Evolutionary conservation across 2,329 filamentous ascomycete species (phyloP), one percentile per base, ranked within the genome.

Genomic region (Fusarium sp.): DNA sequence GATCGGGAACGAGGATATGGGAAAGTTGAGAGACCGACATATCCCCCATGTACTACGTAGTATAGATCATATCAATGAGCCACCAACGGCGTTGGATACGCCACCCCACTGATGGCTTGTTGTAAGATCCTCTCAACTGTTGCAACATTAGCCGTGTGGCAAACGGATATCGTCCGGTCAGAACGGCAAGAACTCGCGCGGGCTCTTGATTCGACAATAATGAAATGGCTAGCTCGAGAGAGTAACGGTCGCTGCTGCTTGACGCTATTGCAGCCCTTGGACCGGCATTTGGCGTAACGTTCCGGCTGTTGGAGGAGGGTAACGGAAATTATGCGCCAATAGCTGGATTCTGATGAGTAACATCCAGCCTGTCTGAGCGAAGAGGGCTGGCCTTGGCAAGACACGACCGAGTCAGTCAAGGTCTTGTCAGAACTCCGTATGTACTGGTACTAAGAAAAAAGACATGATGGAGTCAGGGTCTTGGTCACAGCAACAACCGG

Each of bases 261-360:
- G 60, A 63, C 31, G 45, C 20, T 35, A 29, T 18, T 31, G 31
- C 22, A 47, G 45, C 22, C 50, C 47, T 72, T 52, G 38, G 22
- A 50, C 24, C 27, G 56, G 7, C 57, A 54, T 20, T 35, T 72
- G 61, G 57, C 61, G 58, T 52, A 61, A 74, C 62, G 66, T 40
- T 50, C 27, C 57, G 42, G 57, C 58, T 67, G 66, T 73, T 50
- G 59, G 54, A 37, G 60, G 29, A 58, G 42, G 66, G 71, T 45
- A 62, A 50, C 67, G 71, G 66, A 68, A 67, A 71, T 72, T 71
- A 73, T 64, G 67, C 31, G 64, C 71, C 71, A 74, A 71, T 67
- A 54, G 47, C n/a, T 62, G 60, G 42, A 38, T 73, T 27, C 16
- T 31, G 57, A 60, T 56, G 40, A 68, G 56, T 61, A 47, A 20